Base-by-base conservation (phyloP, 2,329 filamentous ascomycete species). In the Neurospora sp. region DNA sequence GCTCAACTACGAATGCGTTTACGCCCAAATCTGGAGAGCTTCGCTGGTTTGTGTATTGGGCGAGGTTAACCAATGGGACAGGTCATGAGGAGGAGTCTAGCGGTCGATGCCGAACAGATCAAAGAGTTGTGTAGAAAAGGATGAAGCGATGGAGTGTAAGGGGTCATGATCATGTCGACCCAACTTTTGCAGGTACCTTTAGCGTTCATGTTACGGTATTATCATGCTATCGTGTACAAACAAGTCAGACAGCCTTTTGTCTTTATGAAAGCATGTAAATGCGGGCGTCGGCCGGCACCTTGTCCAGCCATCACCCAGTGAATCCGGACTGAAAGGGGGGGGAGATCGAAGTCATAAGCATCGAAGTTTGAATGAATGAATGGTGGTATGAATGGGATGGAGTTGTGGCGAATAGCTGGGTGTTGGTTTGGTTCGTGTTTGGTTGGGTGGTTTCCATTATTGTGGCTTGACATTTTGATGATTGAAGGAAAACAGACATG, bases 361-460 rank as follows among this genome's bases (percentile, higher is more conserved):
- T 52, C 19, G 46, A 28, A 52, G 1, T 15, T 52, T 11, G 11
- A 28, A 28, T 23, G 11, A 28, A 28, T 23, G 46, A 15, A 28
- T 23, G 46, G 46, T 28, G 23, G 19, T 28, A 15, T 23, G 19
- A 4, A 76, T 74, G 0, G 85, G 84, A 74, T 89, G 82, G 52
- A 62, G 52, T 36, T 62, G 52, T 36, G 52, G 52, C 52, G 52
- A 36, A 62, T 33, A 17, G 28, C 8, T 62, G 13, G 39, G 39
- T 17, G 7, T 62, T 17, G 28, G 13, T n/a, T 17, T 36, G 28
- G 7, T 62, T 2, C 3, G 4, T 62, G 23, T 62, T 62, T 17
- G 19, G 19, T 33, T 62, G 23, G 15, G 11, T 28, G 46, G 23
- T 52, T 28, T 62, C 15, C 1, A 33, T 62, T n/a, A n/a, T 17